These are phyloP conservation scores for Arabidopsis lyrata DNA, from an alignment of 441 rosid species.

Conservation along the genomic window DNA sequence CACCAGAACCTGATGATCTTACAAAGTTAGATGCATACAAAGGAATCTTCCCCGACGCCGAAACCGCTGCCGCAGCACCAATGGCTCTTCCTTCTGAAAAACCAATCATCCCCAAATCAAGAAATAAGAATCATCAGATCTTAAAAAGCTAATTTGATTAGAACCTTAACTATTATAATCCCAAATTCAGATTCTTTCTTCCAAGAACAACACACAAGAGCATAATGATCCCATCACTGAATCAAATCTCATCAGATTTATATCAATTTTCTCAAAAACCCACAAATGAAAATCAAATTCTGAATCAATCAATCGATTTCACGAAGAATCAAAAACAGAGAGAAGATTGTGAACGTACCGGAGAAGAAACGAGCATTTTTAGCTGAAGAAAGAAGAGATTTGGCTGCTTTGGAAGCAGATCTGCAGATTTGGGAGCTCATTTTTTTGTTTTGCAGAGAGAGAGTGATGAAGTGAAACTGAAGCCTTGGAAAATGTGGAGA, in stretches of 20 bases:
- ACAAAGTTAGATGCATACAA: constrained; percentile 60
- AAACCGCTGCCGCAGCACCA: constrained; percentile 76
- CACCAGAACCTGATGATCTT: constrained; percentile 58
- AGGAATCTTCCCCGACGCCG: constrained; percentile 63
- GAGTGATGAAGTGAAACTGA: constrained; percentile 32
- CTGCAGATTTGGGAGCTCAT: constrained; percentile 83
- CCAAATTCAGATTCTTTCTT: background rate
- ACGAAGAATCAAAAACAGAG: background rate
- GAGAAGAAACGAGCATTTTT: constrained; percentile 73
- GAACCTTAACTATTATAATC: background rate
- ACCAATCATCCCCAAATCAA: constrained; percentile 2
- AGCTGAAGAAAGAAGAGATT: constrained; percentile 75
- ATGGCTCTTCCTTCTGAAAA: constrained; percentile 72
- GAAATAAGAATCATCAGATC: background rate
- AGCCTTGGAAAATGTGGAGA: constrained; percentile 20
- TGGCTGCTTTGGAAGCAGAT: constrained; percentile 81
- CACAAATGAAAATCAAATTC: background rate
- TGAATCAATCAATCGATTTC: background rate
- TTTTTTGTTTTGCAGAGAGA: constrained; percentile 16
- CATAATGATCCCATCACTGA: background rate
- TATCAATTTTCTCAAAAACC: background rate
- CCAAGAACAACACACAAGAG: background rate
- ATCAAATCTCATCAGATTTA: background rate
- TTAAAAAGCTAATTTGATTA: background rate
- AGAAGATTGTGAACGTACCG: constrained; percentile 47